These are phyloP conservation scores for Erodium trifolium DNA, from an alignment of 441 rosid species.

Conservation along the genomic window DNA sequence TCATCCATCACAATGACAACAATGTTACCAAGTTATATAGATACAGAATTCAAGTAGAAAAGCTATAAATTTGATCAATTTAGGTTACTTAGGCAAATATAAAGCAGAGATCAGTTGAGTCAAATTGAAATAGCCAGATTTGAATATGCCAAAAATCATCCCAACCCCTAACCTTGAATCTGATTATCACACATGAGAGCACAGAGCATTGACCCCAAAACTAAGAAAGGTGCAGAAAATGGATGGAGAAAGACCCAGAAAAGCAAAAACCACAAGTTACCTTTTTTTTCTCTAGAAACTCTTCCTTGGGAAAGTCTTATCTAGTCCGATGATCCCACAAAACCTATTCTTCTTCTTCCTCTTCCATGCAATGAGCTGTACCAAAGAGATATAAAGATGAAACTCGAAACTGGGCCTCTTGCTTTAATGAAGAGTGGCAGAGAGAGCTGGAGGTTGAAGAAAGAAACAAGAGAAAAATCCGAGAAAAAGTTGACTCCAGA, in stretches of 20 bases:
- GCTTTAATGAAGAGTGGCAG: neutral
- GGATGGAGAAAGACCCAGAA: neutral
- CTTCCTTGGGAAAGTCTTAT: neutral
- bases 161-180: neutral
- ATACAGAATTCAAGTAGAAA: neutral
- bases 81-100: neutral
- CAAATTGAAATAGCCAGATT: neutral
- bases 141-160: neutral
- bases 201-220: neutral
- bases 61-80: neutral
- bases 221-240: neutral
- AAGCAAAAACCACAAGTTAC: conserved; percentile 1
- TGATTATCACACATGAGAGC: neutral
- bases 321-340: conserved; percentile 2
- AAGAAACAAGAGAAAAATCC: conserved; percentile 6
- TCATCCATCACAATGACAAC: neutral
- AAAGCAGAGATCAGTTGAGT: neutral
- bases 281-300: neutral
- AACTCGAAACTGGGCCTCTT: conserved; percentile 1
- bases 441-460: conserved; percentile 3
- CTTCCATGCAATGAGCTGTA: conserved; percentile 5
- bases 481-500: conserved; percentile 7
- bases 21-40: neutral
- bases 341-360: neutral
- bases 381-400: neutral